These are phyloP conservation scores for Agaricus sinodeliciosus DNA, from an alignment of 768 basidiomycete genomes.

Conservation along the genomic window DNA sequence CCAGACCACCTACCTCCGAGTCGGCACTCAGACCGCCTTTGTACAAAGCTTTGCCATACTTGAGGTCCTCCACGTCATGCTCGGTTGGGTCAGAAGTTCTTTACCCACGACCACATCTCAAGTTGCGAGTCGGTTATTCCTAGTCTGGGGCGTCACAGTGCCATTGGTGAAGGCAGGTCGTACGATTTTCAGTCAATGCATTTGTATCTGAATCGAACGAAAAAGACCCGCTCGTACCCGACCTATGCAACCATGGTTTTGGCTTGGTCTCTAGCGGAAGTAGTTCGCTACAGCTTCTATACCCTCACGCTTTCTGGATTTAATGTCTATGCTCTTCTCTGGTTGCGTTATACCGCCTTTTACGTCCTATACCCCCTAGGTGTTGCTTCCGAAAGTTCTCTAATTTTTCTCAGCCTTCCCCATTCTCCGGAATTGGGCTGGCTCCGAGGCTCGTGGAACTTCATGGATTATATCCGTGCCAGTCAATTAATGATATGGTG, in stretches of 20 bases:
- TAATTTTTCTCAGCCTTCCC: constrained; percentile 75
- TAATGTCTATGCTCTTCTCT: constrained; percentile 48
- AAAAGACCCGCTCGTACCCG: constrained; percentile 62
- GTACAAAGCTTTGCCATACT: constrained; percentile 83
- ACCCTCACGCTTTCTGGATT: constrained; percentile 54
- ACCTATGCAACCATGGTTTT: constrained; percentile 87
- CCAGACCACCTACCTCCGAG: constrained; percentile 50
- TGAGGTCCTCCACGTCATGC: constrained; percentile 75
- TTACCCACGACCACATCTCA: constrained; percentile 71
- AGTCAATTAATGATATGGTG: constrained; percentile 78
- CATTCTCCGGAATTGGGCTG: constrained; percentile 35
- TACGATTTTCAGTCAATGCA: background rate
- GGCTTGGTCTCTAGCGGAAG: constrained; percentile 89
- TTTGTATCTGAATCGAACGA: constrained; percentile 1
- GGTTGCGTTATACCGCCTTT: constrained; percentile 88
- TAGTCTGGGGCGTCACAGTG: constrained; percentile 81
- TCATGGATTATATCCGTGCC: constrained; percentile 51
- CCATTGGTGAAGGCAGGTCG: constrained; percentile 52
- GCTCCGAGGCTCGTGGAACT: constrained; percentile 42
- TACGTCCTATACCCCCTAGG: constrained; percentile 92
- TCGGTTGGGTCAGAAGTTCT: constrained; percentile 78
- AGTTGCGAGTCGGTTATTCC: constrained; percentile 72
- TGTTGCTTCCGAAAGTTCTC: constrained; percentile 83
- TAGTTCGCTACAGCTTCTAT: constrained; percentile 90
- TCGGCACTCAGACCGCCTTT: constrained; percentile 55